These are phyloP conservation scores for Trichoderma sp. DNA, from an alignment of 2,329 filamentous ascomycete species.

Conservation along the genomic window DNA sequence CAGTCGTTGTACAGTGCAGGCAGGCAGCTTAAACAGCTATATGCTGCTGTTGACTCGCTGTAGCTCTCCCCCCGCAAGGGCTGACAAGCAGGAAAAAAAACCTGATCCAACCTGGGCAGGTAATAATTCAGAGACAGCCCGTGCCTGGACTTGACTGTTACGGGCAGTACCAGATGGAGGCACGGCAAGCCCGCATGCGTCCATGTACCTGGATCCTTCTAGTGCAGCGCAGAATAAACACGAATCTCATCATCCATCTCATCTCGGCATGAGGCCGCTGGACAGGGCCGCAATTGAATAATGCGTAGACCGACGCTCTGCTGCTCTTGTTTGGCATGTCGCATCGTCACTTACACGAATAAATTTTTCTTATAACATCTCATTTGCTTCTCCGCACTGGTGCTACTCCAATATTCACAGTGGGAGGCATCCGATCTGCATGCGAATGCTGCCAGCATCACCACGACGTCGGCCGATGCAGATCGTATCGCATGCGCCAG, in stretches of 20 bases:
- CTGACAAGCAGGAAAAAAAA: neutral
- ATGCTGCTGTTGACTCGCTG: constrained; percentile 8
- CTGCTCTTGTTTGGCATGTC: neutral
- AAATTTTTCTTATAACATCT: too few relatives aligned
- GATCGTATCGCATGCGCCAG: constrained; percentile 22
- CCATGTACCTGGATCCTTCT: neutral
- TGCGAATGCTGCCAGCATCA: constrained; percentile 2
- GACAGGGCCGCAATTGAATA: constrained; percentile 16
- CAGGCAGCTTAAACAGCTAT: neutral
- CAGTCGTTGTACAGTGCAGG: neutral
- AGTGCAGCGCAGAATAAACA: neutral
- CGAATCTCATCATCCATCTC: constrained; percentile 4
- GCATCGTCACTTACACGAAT: neutral
- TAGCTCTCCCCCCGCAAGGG: constrained; percentile 8
- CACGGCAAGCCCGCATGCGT: constrained; percentile 25
- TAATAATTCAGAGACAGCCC: constrained; percentile 12
- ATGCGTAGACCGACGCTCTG: constrained; percentile 4
- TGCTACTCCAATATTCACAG: neutral
- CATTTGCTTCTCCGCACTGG: neutral
- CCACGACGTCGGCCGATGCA: constrained; percentile 17
- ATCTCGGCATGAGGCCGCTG: constrained; percentile 11
- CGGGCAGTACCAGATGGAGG: constrained; percentile 11
- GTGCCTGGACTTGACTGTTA: neutral
- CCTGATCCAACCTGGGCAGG: constrained; percentile 10
- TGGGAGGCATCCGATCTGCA: neutral